Conservation (phyloP, 495 filamentous ascomycete species). For the Neurospora sp. region DNA sequence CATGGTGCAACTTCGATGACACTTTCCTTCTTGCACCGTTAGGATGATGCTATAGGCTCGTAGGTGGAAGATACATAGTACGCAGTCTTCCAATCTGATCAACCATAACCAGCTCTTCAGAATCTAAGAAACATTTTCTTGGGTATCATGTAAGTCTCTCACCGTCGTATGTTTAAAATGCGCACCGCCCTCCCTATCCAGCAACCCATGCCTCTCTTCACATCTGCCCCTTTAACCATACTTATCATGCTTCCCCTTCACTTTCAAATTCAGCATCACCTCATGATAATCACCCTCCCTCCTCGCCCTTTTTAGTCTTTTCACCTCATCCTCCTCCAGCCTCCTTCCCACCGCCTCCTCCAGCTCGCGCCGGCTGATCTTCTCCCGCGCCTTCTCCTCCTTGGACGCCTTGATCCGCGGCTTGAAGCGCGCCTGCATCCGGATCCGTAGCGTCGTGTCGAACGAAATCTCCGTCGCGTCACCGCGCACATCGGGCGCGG, state of each 20-base stretch:
- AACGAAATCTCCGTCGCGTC: slow-evolving; percentile 64
- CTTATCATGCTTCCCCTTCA: slow-evolving; percentile 96
- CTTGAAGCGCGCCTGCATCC: slow-evolving; percentile 94
- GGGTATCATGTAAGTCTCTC: background rate
- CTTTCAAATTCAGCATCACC: slow-evolving; percentile 73
- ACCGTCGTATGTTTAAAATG: background rate
- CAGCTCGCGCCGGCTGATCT: slow-evolving; percentile 78
- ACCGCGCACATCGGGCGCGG: slow-evolving; percentile 57
- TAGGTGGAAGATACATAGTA: background rate
- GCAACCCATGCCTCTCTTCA: background rate
- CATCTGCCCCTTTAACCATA: slow-evolving; percentile 33
- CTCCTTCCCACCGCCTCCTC: slow-evolving; percentile 69
- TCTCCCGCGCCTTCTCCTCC: slow-evolving; percentile 69
- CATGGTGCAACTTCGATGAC: background rate
- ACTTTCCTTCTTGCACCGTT: background rate
- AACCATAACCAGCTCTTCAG: background rate
- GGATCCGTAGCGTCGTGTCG: slow-evolving; percentile 67
- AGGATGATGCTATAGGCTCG: background rate
- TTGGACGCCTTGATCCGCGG: slow-evolving; percentile 65
- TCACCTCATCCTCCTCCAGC: slow-evolving; percentile 79
- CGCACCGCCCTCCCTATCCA: background rate
- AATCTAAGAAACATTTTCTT: background rate
- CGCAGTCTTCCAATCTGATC: background rate
- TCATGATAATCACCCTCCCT: slow-evolving; percentile 89
- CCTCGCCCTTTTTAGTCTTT: slow-evolving; percentile 68